Evolutionary conservation across 768 basidiomycete genomes (phyloP).

Genomic region (Neoboletus brunneissimus): DNA sequence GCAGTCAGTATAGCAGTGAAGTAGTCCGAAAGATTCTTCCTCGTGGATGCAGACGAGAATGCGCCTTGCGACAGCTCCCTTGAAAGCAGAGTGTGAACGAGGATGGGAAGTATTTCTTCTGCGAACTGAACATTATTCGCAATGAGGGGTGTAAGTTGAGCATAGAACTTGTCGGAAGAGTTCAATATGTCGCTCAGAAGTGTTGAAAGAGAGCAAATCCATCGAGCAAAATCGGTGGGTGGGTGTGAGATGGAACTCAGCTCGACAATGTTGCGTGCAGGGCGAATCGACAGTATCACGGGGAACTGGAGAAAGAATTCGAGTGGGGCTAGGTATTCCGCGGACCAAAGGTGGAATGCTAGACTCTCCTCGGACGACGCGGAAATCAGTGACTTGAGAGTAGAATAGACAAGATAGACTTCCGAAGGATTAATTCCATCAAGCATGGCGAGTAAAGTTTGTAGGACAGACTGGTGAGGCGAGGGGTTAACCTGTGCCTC

Average conservation of each 20-base stretch:
- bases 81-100: slow-evolving; percentile 68
- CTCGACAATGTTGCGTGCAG: slow-evolving; percentile 38
- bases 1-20: slow-evolving; percentile 25
- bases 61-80: slow-evolving; percentile 15
- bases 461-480: slow-evolving; percentile 50
- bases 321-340: slow-evolving; percentile 44
- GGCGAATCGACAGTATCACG: slow-evolving; percentile 32
- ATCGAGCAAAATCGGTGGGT: slow-evolving; percentile 52
- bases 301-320: slow-evolving; percentile 48
- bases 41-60: slow-evolving; percentile 1
- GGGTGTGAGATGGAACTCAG: slow-evolving; percentile 33
- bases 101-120: slow-evolving; percentile 64
- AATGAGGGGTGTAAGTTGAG: slow-evolving; percentile 61
- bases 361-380: slow-evolving; percentile 32
- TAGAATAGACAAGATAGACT: slow-evolving; percentile 58
- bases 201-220: slow-evolving; percentile 60
- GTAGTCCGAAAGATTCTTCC: slow-evolving; percentile 24
- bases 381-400: slow-evolving; percentile 58
- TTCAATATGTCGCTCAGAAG: slow-evolving; percentile 61
- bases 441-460: slow-evolving; percentile 56
- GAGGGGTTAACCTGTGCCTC: slow-evolving; percentile 21
- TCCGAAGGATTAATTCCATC: slow-evolving; percentile 46
- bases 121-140: slow-evolving; percentile 55
- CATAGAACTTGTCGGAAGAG: slow-evolving; percentile 57
- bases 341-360: slow-evolving; percentile 33